A percentile compares a stretch with the other conserved stretches of the same genome.
Evolutionary conservation across 1,139 yeast species (phyloP).

Genomic region (Diutina mesorugosa): DNA sequence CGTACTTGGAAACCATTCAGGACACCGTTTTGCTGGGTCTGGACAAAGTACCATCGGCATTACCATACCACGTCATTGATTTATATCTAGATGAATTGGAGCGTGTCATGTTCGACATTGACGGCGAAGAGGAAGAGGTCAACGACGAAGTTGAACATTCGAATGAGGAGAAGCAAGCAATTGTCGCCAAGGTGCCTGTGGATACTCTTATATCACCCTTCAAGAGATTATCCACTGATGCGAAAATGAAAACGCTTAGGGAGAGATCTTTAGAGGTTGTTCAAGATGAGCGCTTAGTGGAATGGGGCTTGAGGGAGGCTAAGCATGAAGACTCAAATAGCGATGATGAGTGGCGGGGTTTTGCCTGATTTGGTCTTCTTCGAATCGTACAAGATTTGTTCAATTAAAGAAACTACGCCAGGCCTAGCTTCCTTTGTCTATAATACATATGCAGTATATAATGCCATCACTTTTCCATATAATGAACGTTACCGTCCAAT

Average conservation of each 20-base stretch:
- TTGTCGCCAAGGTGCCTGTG: conserved; percentile 40
- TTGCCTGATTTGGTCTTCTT: neutral
- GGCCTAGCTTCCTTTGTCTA: neutral
- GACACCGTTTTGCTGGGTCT: conserved; percentile 44
- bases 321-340: conserved; percentile 14
- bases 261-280: conserved; percentile 55
- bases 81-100: conserved; percentile 78
- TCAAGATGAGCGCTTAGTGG: conserved; percentile 45
- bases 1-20: conserved; percentile 31
- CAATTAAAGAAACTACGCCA: neutral
- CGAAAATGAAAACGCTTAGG: conserved; percentile 53
- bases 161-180: conserved; percentile 13
- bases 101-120: conserved; percentile 26
- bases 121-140: conserved; percentile 26
- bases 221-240: conserved; percentile 31
- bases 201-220: conserved; percentile 45
- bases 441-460: neutral
- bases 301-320: conserved; percentile 43
- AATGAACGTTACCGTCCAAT: conserved; percentile 23
- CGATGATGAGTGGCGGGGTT: conserved; percentile 11
- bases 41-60: conserved; percentile 52
- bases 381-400: neutral
- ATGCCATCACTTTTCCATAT: conserved; percentile 5
- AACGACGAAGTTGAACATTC: conserved; percentile 6
- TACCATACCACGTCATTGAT: conserved; percentile 79